These are phyloP conservation scores for Hyphopichia pseudoburtonii DNA, from an alignment of 1,139 yeast genomes.

Conservation along the genomic window DNA sequence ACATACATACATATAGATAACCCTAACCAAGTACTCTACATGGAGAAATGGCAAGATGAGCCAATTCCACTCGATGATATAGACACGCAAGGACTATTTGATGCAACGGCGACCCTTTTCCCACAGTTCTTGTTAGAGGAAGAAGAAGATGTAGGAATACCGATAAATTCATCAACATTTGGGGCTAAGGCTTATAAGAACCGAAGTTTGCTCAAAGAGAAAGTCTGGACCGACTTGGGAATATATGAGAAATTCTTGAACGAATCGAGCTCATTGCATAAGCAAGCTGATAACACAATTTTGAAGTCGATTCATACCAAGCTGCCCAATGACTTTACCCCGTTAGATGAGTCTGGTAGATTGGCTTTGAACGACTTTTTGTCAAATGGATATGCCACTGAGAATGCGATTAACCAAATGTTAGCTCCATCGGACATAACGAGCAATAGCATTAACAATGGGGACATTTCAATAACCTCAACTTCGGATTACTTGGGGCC, in stretches of 20 bases:
- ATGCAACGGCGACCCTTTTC: constrained; percentile 36
- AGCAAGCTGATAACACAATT: constrained; percentile 31
- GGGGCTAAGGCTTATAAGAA: constrained; percentile 42
- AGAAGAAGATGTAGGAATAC: constrained; percentile 43
- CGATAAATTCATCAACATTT: constrained; percentile 35
- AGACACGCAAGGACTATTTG: constrained; percentile 38
- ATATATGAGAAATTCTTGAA: constrained; percentile 30
- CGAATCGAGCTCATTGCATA: constrained; percentile 17
- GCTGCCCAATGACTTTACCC: constrained; percentile 9
- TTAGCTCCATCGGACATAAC: constrained; percentile 20
- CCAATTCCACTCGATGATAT: constrained; percentile 44
- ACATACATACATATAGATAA: constrained; percentile 38
- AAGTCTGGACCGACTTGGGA: constrained; percentile 38
- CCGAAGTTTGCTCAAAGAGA: constrained; percentile 28
- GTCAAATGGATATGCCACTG: constrained; percentile 33
- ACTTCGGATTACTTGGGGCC: constrained; percentile 30
- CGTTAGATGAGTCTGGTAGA: constrained; percentile 11
- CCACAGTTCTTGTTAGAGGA: constrained; percentile 40
- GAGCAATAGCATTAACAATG: constrained; percentile 28
- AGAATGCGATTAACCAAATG: constrained; percentile 12
- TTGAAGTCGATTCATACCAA: constrained; percentile 27
- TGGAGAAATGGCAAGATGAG: constrained; percentile 45
- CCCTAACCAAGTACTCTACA: constrained; percentile 40
- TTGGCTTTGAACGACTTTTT: constrained; percentile 33
- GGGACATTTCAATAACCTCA: constrained; percentile 33